Conservation (phyloP, 176 grass and related monocot species). For the Oryza brachyantha region DNA sequence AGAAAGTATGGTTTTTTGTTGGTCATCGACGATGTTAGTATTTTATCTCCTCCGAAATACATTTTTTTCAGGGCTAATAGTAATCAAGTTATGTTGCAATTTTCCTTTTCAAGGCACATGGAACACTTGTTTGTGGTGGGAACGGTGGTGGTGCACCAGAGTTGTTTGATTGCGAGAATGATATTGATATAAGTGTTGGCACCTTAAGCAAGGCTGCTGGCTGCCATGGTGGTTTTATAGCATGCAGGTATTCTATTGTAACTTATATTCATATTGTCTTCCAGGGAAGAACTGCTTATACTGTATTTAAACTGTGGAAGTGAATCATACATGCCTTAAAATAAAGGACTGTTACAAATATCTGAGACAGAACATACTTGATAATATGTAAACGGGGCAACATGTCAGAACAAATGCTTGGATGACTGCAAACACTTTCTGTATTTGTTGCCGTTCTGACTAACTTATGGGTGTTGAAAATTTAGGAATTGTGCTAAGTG, state of each 20-base stretch:
- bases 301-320: neutral
- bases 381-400: neutral
- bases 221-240: slow-evolving; percentile 86
- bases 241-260: slow-evolving; percentile 64
- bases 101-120: slow-evolving; percentile 71
- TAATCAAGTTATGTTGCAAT: slow-evolving; percentile 14
- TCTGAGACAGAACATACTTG: neutral
- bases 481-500: neutral
- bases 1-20: slow-evolving; percentile 83
- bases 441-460: neutral
- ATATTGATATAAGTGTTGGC: slow-evolving; percentile 83
- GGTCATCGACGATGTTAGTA: slow-evolving; percentile 89
- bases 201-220: slow-evolving; percentile 85
- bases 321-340: neutral
- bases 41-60: slow-evolving; percentile 24
- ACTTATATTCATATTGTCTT: neutral
- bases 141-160: slow-evolving; percentile 75
- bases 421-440: neutral
- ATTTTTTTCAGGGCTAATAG: neutral
- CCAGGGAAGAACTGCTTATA: neutral
- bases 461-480: neutral
- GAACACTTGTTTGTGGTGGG: slow-evolving; percentile 85
- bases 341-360: neutral
- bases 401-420: neutral
- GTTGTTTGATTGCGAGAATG: slow-evolving; percentile 67